phyloP scores from a whole-genome alignment of 805 yeast genomes.

The Candida nanaspora region DNA sequence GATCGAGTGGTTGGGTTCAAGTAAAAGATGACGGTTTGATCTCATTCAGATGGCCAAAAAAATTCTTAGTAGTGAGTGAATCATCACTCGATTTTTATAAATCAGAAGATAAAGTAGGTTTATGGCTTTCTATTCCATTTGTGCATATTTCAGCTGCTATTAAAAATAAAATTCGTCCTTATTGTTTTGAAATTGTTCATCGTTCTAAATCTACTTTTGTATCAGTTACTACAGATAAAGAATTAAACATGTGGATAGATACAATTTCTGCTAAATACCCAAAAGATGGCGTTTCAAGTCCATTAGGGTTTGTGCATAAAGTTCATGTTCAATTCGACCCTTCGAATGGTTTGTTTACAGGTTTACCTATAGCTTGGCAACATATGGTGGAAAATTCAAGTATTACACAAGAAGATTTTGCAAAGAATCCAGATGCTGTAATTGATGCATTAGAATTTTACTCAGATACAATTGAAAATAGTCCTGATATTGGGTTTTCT shows the following conservation, averaged over 20 bases:
- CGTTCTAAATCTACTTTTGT: constrained; percentile 62
- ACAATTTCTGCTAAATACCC: constrained; percentile 77
- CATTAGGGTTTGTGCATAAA: constrained; percentile 90
- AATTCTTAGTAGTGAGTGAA: constrained; percentile 73
- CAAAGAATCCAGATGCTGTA: constrained; percentile 57
- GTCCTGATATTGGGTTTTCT: constrained; percentile 28
- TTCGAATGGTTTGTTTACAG: constrained; percentile 52
- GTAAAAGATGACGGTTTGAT: constrained; percentile 89
- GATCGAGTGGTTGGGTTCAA: constrained; percentile 77
- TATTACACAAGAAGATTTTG: constrained; percentile 56
- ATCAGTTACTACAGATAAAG: constrained; percentile 70
- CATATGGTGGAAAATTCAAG: constrained; percentile 48
- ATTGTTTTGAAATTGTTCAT: constrained; percentile 73
- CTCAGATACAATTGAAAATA: constrained; percentile 26
- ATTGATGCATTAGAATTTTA: constrained; percentile 55
- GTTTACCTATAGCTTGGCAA: constrained; percentile 43
- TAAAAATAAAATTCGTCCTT: constrained; percentile 65
- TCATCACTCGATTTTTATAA: constrained; percentile 70
- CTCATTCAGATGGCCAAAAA: constrained; percentile 87
- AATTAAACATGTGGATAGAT: constrained; percentile 85
- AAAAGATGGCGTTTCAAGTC: constrained; percentile 65
- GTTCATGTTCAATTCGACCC: constrained; percentile 88
- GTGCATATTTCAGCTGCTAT: constrained; percentile 57
- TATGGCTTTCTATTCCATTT: constrained; percentile 45
- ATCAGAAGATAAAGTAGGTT: constrained; percentile 40